Conservation (phyloP, 345 rosid genomes). For the Leavenworthia alabamica region DNA sequence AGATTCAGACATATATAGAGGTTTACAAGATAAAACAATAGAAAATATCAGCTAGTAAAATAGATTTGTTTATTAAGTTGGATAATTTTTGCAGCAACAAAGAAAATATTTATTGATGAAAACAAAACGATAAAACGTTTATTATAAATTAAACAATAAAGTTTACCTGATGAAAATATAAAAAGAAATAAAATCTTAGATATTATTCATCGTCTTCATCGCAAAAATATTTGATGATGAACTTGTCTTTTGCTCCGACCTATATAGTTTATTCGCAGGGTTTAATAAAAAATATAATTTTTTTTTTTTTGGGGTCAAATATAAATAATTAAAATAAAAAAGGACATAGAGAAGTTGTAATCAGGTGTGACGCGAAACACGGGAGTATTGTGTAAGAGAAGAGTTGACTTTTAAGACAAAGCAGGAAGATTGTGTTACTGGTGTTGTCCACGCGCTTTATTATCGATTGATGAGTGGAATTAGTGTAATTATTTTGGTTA, state of each 20-base stretch:
- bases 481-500: neutral
- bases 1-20: neutral
- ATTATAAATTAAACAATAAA: neutral
- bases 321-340: no score
- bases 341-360: neutral
- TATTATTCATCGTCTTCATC: conserved; percentile 8
- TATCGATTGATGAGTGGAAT: neutral
- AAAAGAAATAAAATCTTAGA: neutral
- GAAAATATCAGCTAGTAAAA: neutral
- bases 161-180: neutral
- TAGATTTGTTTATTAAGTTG: neutral
- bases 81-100: conserved; percentile 4
- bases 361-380: conserved; percentile 15
- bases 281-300: neutral
- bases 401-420: conserved; percentile 18
- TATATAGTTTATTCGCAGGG: conserved; percentile 12
- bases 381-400: neutral
- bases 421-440: conserved; percentile 6
- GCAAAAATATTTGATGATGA: neutral
- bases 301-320: no score
- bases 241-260: neutral
- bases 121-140: neutral
- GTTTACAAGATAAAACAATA: neutral
- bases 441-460: neutral
- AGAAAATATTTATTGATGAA: neutral